Base-by-base conservation (phyloP, 345 rosid species). In the Laguncularia racemosa region DNA sequence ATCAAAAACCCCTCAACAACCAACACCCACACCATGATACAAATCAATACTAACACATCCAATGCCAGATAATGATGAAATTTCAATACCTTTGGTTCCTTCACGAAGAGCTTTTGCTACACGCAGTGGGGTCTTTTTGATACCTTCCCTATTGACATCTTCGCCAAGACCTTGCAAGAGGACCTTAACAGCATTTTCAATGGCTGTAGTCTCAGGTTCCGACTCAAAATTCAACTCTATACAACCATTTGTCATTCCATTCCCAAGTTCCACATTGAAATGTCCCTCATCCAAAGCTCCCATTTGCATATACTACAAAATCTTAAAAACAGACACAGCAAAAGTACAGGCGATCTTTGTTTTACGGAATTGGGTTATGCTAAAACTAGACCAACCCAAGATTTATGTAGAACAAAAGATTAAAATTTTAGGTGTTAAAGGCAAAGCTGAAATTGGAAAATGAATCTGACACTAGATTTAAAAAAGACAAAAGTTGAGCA, bases 81-180 rank as follows among this genome's bases (percentile, higher is more conserved):
- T 20, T 14, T 14, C 33, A 33, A 51, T 55, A 95, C 99, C 97
- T 88, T 65, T 78, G 58, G 95, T 95, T 50, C 85, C 96, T 66
- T 84, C 83, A 5, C 84, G 78, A 61, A 95, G 81, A 10, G 99
- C 95, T 71, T 88, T 90, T 51, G 99, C 97, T 43, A 95, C 97
- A 43, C 99, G 96, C 63, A 82, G 68, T 50, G 99, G 96, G 55
- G 99, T 95, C 75, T 78, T 95, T 62, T 68, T 85, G 60, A 95
- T 68, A 44, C 99, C 99, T 73, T 90, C 95, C 48, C 99, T 78
- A 53, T 80, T 66, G 64, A 85, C 18, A 80, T 95, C 90, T 52
- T 95, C 96, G 43, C 82, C 79, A 56, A 95, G 67, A 52, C 97
- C 96, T 67, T 82, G 82, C 63, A 95, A 62, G 62, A 95, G 84